Conservation (phyloP, 805 yeast species). For the Hanseniaspora osmophila region DNA sequence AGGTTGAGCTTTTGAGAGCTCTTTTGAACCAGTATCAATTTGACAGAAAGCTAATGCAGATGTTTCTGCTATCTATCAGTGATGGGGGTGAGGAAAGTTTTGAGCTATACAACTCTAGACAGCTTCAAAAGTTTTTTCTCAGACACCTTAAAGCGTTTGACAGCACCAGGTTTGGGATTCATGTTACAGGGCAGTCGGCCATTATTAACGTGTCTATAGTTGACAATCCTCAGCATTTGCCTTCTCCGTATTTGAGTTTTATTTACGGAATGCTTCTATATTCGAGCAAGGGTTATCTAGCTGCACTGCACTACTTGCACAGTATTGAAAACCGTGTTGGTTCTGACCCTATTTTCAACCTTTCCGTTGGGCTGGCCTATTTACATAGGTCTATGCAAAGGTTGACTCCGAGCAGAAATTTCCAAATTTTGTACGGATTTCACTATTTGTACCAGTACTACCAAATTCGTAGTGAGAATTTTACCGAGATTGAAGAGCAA, state of each 20-base stretch:
- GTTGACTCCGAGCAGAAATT: constrained; percentile 69
- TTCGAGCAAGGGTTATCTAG: constrained; percentile 67
- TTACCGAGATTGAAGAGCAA: constrained; percentile 36
- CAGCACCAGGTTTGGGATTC: constrained; percentile 37
- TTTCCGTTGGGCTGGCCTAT: constrained; percentile 66
- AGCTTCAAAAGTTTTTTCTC: constrained; percentile 79
- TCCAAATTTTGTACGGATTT: constrained; percentile 78
- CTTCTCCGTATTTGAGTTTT: constrained; percentile 55
- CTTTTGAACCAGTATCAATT: constrained; percentile 62
- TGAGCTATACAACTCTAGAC: constrained; percentile 55
- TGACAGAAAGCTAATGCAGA: constrained; percentile 47
- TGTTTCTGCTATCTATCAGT: constrained; percentile 54
- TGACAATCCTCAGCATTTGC: constrained; percentile 27
- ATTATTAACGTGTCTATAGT: constrained; percentile 38
- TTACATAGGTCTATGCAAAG: constrained; percentile 87
- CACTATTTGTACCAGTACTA: constrained; percentile 63
- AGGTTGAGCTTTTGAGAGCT: constrained; percentile 45
- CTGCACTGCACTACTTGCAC: constrained; percentile 65
- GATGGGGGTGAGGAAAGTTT: constrained; percentile 41
- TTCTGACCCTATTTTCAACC: constrained; percentile 65
- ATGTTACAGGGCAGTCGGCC: constrained; percentile 68
- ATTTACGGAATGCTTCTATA: constrained; percentile 72
- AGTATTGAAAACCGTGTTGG: constrained; percentile 55
- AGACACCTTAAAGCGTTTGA: constrained; percentile 87
- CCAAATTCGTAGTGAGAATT: constrained; percentile 30